Evolutionary conservation across 257 asterid species (phyloP), one percentile per base, ranked within the genome.

Genomic region (Ilex asprella): DNA sequence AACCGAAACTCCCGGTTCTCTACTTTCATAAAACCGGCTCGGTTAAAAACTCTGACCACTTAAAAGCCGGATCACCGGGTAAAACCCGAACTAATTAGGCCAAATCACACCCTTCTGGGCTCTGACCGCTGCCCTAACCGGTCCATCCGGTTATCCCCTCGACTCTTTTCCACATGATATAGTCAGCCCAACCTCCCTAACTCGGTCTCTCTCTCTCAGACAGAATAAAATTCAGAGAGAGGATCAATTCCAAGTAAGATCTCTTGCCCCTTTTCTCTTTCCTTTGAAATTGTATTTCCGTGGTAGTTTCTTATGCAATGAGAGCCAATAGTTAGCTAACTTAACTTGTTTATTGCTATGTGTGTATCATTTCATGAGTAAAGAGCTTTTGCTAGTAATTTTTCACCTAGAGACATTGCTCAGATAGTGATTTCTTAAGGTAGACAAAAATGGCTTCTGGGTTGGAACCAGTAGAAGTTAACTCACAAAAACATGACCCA

Each of bases 401-500:
- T 21, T 21, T 21, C 27, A 21, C 27, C 27, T 21, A 21, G 27
- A 21, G 27, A 21, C 27, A 21, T 21, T 21, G 27, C 27, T 1
- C 27, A 21, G 27, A 21, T 46, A 10, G 52, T 46, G n/a, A 46
- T 10, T 46, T 46, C 3, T 46, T 46, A 12, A 14, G 15, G 10
- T 46, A 46, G 52, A 46, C 10, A 46, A 61, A 39, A 63, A 80
- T 80, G 92, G 81, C 70, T 74, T 78, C 88, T 16, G 66, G 69
- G 68, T 76, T 83, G 86, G 96, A 92, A 78, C 87, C 78, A n/a
- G 83, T 89, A 31, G 82, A 97, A 0, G 92, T 89, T 57, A 86
- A 90, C 56, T 79, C 97, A 14, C 96, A 85, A 60, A 89, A 93
- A 76, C 96, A 88, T 62, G 99, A 93, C 55, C 99, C 99, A 2